A percentile compares a stretch with the other conserved stretches of the same genome.
phyloP scores from a whole-genome alignment of 768 basidiomycete species.

The Kwoniella dendrophila region DNA sequence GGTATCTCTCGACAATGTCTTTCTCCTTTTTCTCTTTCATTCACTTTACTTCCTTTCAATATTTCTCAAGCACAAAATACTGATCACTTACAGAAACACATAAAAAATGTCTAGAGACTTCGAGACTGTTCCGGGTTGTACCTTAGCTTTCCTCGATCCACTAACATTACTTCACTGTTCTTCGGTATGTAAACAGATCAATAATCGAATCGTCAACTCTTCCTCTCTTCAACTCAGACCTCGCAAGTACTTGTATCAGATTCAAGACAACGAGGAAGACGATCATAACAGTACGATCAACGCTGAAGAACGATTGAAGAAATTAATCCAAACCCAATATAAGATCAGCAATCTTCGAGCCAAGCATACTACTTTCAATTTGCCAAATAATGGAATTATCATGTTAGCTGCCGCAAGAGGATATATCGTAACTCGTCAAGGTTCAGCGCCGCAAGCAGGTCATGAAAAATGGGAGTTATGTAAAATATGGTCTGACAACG shows the following conservation, averaged over 20 bases:
- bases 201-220: background rate
- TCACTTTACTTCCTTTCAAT: too few species aligned
- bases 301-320: background rate
- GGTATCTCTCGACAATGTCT: too few species aligned
- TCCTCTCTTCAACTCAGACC: background rate
- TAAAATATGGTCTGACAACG: background rate
- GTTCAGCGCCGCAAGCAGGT: background rate
- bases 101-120: too few species aligned
- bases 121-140: too few species aligned
- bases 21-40: too few species aligned
- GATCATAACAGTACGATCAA: background rate
- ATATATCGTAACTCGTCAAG: background rate
- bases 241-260: background rate
- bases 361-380: background rate
- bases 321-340: background rate
- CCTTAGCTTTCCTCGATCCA: background rate
- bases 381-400: background rate
- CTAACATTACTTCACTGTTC: background rate
- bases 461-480: background rate
- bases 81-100: too few species aligned
- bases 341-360: background rate
- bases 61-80: too few species aligned
- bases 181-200: background rate
- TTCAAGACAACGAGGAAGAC: background rate
- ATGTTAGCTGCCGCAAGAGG: background rate